Evolutionary conservation across 2,329 filamentous ascomycete genomes (phyloP).

Genomic region (Thelonectria discophora): DNA sequence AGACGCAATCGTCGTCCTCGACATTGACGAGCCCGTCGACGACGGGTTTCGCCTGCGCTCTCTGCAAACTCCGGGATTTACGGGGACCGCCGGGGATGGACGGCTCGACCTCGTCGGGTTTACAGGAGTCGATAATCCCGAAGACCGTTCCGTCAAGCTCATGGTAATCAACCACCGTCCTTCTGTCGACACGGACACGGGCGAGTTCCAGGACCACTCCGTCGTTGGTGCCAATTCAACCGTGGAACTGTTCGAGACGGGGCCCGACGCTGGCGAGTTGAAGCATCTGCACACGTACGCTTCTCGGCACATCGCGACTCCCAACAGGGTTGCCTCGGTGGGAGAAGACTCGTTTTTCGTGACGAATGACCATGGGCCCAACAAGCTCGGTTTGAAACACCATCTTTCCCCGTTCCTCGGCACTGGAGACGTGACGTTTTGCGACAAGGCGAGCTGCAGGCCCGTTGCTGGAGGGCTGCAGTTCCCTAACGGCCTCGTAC

Average conservation of each 20-base stretch:
- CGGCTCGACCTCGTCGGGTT: slow-evolving; percentile 45
- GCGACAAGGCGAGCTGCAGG: slow-evolving; percentile 36
- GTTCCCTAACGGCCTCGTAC: slow-evolving; percentile 46
- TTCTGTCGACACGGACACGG: slow-evolving; percentile 21
- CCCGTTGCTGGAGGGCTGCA: slow-evolving; percentile 33
- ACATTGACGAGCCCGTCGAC: slow-evolving; percentile 44
- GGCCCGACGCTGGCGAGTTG: slow-evolving; percentile 12
- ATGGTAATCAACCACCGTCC: slow-evolving; percentile 33
- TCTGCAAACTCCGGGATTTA: slow-evolving; percentile 41
- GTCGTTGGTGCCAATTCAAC: slow-evolving; percentile 28
- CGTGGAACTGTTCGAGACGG: slow-evolving; percentile 31
- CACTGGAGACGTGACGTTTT: slow-evolving; percentile 43
- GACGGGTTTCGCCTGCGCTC: slow-evolving; percentile 33
- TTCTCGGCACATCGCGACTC: slow-evolving; percentile 27
- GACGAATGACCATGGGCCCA: slow-evolving; percentile 33
- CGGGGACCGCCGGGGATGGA: slow-evolving; percentile 45
- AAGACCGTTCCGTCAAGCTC: slow-evolving; percentile 25
- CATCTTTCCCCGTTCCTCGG: slow-evolving; percentile 36
- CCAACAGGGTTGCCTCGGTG: slow-evolving; percentile 34
- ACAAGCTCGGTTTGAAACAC: slow-evolving; percentile 27
- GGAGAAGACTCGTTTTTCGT: slow-evolving; percentile 27
- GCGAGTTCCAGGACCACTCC: slow-evolving; percentile 22
- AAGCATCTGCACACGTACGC: slow-evolving; percentile 32
- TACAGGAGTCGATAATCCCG: slow-evolving; percentile 38
- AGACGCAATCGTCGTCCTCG: slow-evolving; percentile 46